Evolutionary conservation across 208 protist genomes (phyloP), one percentile per base, ranked within the genome.

Genomic region (Trypanosoma theileri): DNA sequence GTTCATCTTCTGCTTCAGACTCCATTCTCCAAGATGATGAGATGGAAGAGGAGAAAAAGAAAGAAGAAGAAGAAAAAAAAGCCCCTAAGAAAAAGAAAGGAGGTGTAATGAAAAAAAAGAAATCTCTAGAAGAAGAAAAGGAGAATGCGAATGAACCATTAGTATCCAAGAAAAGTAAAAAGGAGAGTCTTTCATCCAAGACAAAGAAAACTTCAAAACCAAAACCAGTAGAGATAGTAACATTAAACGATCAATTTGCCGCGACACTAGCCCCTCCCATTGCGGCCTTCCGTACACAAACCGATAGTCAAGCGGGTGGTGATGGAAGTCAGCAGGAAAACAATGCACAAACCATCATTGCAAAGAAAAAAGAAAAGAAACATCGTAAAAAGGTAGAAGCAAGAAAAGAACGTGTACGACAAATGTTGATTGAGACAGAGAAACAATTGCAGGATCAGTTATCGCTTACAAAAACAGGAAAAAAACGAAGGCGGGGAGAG

Each of bases 311-410:
- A 42, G 40, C 7, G 7, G 42, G 8, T 35, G 42, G 1, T 21
- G 26, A 26, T 21, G 10, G 9, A 11, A 42, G 40, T 12, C 16
- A 12, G n/a, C 16, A 21, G 19, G 35, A 75, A 13, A 12, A 72
- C 35, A 80, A 64, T 0, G 60, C 81, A 9, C 79, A 84, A 45
- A 82, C 83, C 40, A 85, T 91, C 54, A 87, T 95, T 62, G 86
- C 89, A 12, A 57, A 76, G 16, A 96, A 96, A 71, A 96, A 93
- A 69, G 87, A 86, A 54, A 80, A 79, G 51, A 93, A 96, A 60
- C 87, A 93, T 77, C 48, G 63, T 53, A 81, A 82, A 12, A 91
- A 92, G 67, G 61, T 72, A 21, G 87, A 86, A 69, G 73, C 73
- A 22, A 75, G 90, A 31, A 79, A 78, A 0, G 59, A 75, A 48